phyloP scores from a whole-genome alignment of 768 basidiomycete species.

The Leccinum variicolor region DNA sequence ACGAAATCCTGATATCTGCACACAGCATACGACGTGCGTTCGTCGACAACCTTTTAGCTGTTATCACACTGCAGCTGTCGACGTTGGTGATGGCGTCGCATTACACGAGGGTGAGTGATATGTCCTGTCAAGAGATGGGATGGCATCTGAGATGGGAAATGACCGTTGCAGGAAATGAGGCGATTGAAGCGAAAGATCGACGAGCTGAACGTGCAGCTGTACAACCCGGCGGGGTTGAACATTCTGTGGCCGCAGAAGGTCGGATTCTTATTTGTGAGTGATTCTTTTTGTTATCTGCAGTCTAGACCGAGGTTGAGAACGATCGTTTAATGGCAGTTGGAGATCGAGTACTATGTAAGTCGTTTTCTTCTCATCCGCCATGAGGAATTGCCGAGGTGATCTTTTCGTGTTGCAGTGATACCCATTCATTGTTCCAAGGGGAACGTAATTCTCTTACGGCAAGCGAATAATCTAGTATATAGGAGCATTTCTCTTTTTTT shows the following conservation, averaged over 20 bases:
- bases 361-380: neutral
- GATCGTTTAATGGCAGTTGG: constrained; percentile 52
- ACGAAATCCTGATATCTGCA: constrained; percentile 83
- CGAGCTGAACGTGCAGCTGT: constrained; percentile 65
- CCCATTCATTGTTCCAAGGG: constrained; percentile 2
- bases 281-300: neutral
- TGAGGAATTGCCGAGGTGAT: neutral
- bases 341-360: constrained; percentile 92
- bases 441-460: constrained; percentile 3
- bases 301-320: neutral
- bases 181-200: constrained; percentile 61
- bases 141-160: constrained; percentile 1
- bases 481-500: neutral
- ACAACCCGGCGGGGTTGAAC: constrained; percentile 85
- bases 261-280: constrained; percentile 89
- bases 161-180: constrained; percentile 64
- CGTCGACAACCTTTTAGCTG: constrained; percentile 74
- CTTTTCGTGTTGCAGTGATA: constrained; percentile 19
- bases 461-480: constrained; percentile 15
- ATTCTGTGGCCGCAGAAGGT: constrained; percentile 81
- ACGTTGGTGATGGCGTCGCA: constrained; percentile 65
- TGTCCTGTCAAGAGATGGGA: neutral
- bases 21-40: constrained; percentile 72
- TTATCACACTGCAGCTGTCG: constrained; percentile 80
- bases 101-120: constrained; percentile 67